A percentile compares a stretch with the other conserved stretches of the same genome.
Conservation (phyloP, 2,329 filamentous ascomycete species). For the Fusarium sp. region DNA sequence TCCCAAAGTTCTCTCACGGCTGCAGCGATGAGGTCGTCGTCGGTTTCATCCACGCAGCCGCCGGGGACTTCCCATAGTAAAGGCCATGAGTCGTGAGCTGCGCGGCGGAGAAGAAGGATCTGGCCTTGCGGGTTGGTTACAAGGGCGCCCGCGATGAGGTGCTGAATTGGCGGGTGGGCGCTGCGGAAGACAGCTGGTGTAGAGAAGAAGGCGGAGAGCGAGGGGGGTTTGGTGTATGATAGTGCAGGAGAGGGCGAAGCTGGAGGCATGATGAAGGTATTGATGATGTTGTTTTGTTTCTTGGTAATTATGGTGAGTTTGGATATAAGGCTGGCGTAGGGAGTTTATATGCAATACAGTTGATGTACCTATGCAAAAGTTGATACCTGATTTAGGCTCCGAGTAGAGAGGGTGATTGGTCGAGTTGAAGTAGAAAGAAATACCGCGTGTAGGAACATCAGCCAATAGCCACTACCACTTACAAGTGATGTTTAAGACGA, state of each 20-base stretch:
- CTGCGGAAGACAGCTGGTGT: conserved; percentile 36
- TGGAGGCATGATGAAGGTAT: conserved; percentile 8
- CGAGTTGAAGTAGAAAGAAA: conserved; percentile 10
- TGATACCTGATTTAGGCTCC: conserved; percentile 36
- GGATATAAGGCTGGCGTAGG: not conserved
- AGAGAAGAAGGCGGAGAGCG: conserved; percentile 30
- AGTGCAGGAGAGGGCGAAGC: conserved; percentile 22
- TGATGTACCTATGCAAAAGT: conserved; percentile 11
- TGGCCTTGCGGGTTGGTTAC: conserved; percentile 40
- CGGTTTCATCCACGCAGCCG: conserved; percentile 42
- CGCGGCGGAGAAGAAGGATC: conserved; percentile 46
- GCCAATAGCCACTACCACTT: not conserved
- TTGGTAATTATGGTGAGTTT: not conserved
- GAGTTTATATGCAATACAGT: not conserved
- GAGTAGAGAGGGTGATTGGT: conserved; percentile 34
- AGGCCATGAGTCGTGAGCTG: conserved; percentile 49
- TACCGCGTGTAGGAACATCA: conserved; percentile 11
- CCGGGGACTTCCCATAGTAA: conserved; percentile 48
- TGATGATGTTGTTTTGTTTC: not conserved
- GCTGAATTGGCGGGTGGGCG: conserved; percentile 39
- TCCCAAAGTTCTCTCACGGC: conserved; percentile 62
- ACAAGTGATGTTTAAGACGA: not conserved
- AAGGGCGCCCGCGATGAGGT: conserved; percentile 46
- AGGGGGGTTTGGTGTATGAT: conserved; percentile 34
- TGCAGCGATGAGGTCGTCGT: conserved; percentile 42